Conservation (phyloP, 768 basidiomycete species). For the Floccularia luteovirens region DNA sequence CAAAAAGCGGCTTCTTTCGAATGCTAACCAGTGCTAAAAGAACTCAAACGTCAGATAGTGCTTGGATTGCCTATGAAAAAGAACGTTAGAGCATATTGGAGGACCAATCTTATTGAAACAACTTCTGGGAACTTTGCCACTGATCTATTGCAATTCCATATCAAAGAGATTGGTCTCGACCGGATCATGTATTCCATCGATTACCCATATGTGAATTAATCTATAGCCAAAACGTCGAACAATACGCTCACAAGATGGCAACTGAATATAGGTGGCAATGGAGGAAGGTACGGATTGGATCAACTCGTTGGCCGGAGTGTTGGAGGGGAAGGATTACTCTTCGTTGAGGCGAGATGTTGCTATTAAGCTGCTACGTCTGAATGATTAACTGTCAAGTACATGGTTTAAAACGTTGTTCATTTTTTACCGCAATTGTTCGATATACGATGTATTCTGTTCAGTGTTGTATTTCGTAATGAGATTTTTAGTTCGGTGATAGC, state of each 20-base stretch:
- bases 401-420: neutral
- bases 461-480: too few species aligned
- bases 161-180: constrained; percentile 21
- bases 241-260: neutral
- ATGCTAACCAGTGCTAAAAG: constrained; percentile 7
- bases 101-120: constrained; percentile 22
- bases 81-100: constrained; percentile 20
- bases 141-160: constrained; percentile 20
- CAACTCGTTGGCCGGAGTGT: constrained; percentile 11
- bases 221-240: neutral
- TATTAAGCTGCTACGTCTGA: constrained; percentile 18
- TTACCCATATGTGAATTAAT: constrained; percentile 12
- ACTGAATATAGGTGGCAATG: constrained; percentile 11
- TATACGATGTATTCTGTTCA: too few species aligned
- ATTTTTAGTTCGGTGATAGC: too few species aligned
- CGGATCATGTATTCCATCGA: constrained; percentile 23
- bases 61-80: constrained; percentile 19
- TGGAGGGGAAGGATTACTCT: constrained; percentile 13
- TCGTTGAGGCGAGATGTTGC: constrained; percentile 19
- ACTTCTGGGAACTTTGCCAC: constrained; percentile 25
- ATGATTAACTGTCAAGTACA: constrained; percentile 11
- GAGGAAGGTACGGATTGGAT: constrained; percentile 16
- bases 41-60: constrained; percentile 11
- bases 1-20: neutral
- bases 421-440: neutral